Base-by-base conservation (phyloP, 306 rosid species). In the Vigna mungo region DNA sequence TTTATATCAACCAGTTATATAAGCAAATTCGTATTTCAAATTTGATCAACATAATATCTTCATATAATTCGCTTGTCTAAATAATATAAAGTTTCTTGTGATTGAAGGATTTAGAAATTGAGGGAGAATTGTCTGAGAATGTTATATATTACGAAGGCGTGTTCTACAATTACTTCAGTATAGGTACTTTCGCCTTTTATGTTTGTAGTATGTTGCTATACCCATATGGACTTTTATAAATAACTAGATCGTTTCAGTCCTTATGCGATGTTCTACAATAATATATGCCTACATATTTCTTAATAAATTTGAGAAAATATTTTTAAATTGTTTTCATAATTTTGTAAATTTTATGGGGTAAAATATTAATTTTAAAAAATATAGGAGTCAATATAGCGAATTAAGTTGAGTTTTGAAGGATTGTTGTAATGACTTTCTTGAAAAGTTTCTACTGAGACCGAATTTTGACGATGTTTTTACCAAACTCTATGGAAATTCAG, bases 81-180 rank as follows among this genome's bases (percentile, higher is more conserved):
- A 48, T n/a, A n/a, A 21, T 82, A 58, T 60, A 63, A 80, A 17
- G 49, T 54, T 82, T 77, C 20, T 61, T 58, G 23, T 83, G 65
- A 53, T 56, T 53, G 78, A 86, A 96, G 98, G 87, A 84, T 73
- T 80, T 92, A 85, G 94, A 88, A 81, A 62, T 86, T 16, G 91
- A 88, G 77, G 97, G 92, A 72, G 88, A 64, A 64, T 68, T 88
- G 20, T 87, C 98, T 32, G 89, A 92, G 85, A 80, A 88, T 79
- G 77, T 63, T 72, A 86, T 58, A 34, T 87, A 88, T 88, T 85
- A 91, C 11, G 90, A 89, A 76, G 99, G 99, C 81, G 98, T 91
- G 44, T 89, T 96, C 88, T 96, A 96, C 85, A 96, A 92, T 83
- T 96, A 96, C 84, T 92, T 89, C 76, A 96, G 99, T 75, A 87